Conservation (phyloP, 2,329 filamentous ascomycete species). For the Talaromyces sp. region DNA sequence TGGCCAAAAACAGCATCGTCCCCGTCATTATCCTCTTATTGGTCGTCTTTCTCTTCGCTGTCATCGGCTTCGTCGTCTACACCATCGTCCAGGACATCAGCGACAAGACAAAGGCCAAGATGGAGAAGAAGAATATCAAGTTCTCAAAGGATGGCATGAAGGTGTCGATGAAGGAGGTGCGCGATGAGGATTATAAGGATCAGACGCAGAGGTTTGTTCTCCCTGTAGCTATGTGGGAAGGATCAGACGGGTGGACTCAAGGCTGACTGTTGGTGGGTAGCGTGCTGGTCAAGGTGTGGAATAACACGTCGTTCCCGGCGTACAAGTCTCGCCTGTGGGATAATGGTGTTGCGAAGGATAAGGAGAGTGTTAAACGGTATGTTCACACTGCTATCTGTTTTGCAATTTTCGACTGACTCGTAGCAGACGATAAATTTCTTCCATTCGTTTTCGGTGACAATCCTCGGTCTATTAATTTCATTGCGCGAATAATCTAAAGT, state of each 20-base stretch:
- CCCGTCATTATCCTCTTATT: conserved; percentile 57
- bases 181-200: conserved; percentile 58
- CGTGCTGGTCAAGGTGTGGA: conserved; percentile 50
- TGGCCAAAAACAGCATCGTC: conserved; percentile 33
- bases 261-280: conserved; percentile 24
- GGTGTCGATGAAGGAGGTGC: conserved; percentile 58
- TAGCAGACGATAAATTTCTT: neutral
- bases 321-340: conserved; percentile 46
- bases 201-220: conserved; percentile 52
- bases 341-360: conserved; percentile 17
- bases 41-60: conserved; percentile 50
- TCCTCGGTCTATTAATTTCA: neutral
- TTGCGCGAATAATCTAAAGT: neutral
- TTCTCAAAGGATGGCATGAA: conserved; percentile 60
- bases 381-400: neutral
- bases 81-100: conserved; percentile 58
- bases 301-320: conserved; percentile 45
- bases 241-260: neutral
- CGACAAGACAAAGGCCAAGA: conserved; percentile 55
- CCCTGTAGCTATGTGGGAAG: neutral
- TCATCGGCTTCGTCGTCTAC: conserved; percentile 57
- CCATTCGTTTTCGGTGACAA: neutral
- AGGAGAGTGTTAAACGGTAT: conserved; percentile 11
- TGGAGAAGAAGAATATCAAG: conserved; percentile 62
- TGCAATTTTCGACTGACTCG: no score